Evolutionary conservation across 2,329 filamentous ascomycete genomes (phyloP).

Genomic region (Calonectria pteridis): DNA sequence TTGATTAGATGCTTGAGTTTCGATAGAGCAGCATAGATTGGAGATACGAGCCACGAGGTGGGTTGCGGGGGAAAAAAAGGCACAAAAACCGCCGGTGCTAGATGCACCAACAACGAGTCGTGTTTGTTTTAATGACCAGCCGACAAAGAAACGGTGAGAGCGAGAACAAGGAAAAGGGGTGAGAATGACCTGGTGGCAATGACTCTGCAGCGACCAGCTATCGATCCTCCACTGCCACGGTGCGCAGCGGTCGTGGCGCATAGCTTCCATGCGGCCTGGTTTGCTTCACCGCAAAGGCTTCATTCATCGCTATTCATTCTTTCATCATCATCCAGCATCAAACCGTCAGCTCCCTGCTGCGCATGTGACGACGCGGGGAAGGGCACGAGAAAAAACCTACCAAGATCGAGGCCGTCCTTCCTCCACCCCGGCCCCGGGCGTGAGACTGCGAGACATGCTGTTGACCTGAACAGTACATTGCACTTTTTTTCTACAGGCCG

Average conservation of each 20-base stretch:
- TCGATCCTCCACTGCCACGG: not conserved
- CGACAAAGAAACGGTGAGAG: not conserved
- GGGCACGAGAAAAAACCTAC: not conserved
- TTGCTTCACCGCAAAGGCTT: slow-evolving; percentile 1
- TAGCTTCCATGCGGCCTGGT: not conserved
- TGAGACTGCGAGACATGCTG: slow-evolving; percentile 1
- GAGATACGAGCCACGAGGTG: slow-evolving; percentile 7
- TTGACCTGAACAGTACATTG: not conserved
- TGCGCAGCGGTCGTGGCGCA: slow-evolving; percentile 17
- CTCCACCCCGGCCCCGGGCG: not conserved
- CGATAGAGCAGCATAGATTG: not conserved
- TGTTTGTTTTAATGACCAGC: not conserved
- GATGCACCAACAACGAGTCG: not conserved
- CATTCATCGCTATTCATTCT: not conserved
- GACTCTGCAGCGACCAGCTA: slow-evolving; percentile 3
- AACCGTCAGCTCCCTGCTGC: not conserved
- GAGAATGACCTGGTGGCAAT: not conserved
- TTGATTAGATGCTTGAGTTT: slow-evolving; percentile 5
- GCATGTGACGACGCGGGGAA: slow-evolving; percentile 29
- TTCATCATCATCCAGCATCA: not conserved
- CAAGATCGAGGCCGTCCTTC: not conserved
- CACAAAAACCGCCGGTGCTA: not conserved
- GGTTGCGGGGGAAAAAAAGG: not conserved
- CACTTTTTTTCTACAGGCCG: not conserved
- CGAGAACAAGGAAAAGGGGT: not conserved